These are phyloP conservation scores for Anacardium occidentale DNA, from an alignment of 345 rosid genomes.

Conservation along the genomic window DNA sequence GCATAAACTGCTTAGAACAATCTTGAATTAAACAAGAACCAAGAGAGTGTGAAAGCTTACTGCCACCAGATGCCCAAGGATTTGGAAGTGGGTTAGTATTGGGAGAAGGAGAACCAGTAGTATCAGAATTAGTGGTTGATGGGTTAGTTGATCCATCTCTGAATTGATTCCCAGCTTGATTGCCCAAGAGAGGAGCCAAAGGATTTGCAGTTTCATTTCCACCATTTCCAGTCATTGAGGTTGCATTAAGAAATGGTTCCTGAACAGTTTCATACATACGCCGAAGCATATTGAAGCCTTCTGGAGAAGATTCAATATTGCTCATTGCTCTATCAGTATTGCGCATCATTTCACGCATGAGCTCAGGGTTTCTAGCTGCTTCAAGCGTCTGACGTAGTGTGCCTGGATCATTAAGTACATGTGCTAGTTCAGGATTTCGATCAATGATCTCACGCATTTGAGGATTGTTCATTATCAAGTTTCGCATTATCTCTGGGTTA, in stretches of 20 bases:
- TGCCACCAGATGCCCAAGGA: slow-evolving; percentile 55
- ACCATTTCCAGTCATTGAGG: slow-evolving; percentile 50
- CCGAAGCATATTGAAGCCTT: slow-evolving; percentile 79
- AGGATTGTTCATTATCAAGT: slow-evolving; percentile 72
- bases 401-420: slow-evolving; percentile 70
- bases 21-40: background rate
- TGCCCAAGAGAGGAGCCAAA: slow-evolving; percentile 58
- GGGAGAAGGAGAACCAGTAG: slow-evolving; percentile 55
- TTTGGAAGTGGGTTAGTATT: slow-evolving; percentile 73
- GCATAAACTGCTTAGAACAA: slow-evolving; percentile 2
- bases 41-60: slow-evolving; percentile 29
- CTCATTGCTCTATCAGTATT: slow-evolving; percentile 86
- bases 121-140: slow-evolving; percentile 34
- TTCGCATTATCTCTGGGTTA: slow-evolving; percentile 65
- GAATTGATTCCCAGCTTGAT: slow-evolving; percentile 41
- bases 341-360: slow-evolving; percentile 87
- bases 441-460: slow-evolving; percentile 76
- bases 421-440: slow-evolving; percentile 82
- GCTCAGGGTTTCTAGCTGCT: slow-evolving; percentile 76
- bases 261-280: slow-evolving; percentile 88
- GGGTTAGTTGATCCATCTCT: slow-evolving; percentile 48
- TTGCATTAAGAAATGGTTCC: slow-evolving; percentile 76
- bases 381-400: slow-evolving; percentile 71
- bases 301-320: slow-evolving; percentile 80
- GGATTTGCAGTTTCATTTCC: slow-evolving; percentile 55